Evolutionary conservation across 257 asterid genomes (phyloP), one percentile per base, ranked within the genome.

Genomic region (Echites panduratus): DNA sequence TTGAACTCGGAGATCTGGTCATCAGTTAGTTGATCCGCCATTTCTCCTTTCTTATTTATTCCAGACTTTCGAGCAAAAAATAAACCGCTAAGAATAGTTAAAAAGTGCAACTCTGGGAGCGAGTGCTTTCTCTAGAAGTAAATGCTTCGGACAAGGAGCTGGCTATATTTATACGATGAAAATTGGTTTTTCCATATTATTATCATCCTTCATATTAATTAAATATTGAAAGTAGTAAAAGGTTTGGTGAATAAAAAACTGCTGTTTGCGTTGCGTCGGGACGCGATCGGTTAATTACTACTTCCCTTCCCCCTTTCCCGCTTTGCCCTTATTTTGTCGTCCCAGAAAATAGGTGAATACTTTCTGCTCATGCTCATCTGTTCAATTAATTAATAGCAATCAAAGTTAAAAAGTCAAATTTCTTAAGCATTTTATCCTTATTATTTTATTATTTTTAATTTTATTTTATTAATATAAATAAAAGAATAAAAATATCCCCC

Each of bases 1-100:
- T 67, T 67, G 71, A 67, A 67, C 71, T 67, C 71, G 3, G 71
- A 67, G 71, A 67, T 67, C 71, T 67, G 71, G 40, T 67, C 71
- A 13, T 67, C 71, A 47, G 41, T 67, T 10, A 67, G 71, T 47
- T 67, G 71, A 22, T 67, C 71, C 40, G 71, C 71, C 71, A 67
- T 67, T 44, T 35, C 27, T 63, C 48, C 48, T 63, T 38, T 32
- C 4, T 63, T 35, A 43, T 38, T 19, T 62, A 62, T 62, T 59
- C 43, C 11, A 45, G 38, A 62, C 9, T 32, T 62, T 59, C 22
- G 8, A 62, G 26, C n/a, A 22, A 61, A n/a, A 32, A 44, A 32
- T n/a, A 61, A 62, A 57, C 19, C 38, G 38, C 38, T 1, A 24
- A 16, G 19, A 57, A 22, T 35, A 57, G 7, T 45, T 2, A 54